Percentiles rank a stretch among this genome's conserved stretches.
phyloP scores from a whole-genome alignment of 495 filamentous ascomycete species.

The Astrocystis sublimbata region DNA sequence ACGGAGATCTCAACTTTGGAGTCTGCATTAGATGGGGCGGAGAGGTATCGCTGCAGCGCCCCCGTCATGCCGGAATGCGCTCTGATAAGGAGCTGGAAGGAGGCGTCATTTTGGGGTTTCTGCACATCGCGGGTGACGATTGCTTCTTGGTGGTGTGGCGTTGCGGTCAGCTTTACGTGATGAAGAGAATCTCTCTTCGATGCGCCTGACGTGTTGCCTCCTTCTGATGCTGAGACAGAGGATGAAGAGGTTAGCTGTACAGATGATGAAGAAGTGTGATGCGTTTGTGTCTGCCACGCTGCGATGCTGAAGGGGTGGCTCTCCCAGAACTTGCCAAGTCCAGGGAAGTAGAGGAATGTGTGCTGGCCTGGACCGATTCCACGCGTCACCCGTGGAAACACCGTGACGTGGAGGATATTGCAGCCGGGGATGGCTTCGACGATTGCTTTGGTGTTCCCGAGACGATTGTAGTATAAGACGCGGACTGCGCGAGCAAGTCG shows the following conservation, averaged over 20 bases:
- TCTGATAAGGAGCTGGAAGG: conserved; percentile 2
- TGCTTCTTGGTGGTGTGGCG: background rate
- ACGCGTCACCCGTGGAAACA: background rate
- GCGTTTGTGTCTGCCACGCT: conserved; percentile 2
- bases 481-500: conserved; percentile 35
- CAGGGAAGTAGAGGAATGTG: conserved; percentile 14
- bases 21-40: background rate
- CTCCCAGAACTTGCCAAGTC: conserved; percentile 14
- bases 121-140: background rate
- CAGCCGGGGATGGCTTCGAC: conserved; percentile 13
- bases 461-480: conserved; percentile 47
- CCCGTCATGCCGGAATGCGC: conserved; percentile 6
- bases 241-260: background rate
- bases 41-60: background rate
- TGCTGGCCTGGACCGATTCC: conserved; percentile 13
- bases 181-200: background rate
- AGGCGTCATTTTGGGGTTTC: background rate
- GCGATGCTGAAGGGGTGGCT: conserved; percentile 18
- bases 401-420: conserved; percentile 5
- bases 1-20: background rate
- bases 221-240: background rate
- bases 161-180: background rate
- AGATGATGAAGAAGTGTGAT: too few species aligned
- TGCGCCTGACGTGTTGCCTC: background rate
- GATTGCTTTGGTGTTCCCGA: conserved; percentile 45